A percentile compares a stretch with the other conserved stretches of the same genome.
Evolutionary conservation across 2,329 filamentous ascomycete genomes (phyloP).

Genomic region (Calonectria crousiana): DNA sequence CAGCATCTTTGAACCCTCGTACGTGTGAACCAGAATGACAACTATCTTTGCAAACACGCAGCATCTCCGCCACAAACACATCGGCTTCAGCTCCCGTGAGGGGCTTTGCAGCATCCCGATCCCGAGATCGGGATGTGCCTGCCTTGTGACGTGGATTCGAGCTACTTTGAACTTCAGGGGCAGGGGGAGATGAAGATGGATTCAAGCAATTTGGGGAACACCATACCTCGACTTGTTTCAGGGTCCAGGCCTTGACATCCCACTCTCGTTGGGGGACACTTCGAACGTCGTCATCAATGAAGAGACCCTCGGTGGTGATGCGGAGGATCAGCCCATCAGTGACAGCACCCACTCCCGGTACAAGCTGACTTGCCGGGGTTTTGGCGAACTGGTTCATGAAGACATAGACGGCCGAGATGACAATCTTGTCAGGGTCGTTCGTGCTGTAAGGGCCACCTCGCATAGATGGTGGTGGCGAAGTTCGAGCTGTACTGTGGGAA

Average conservation of each 20-base stretch:
- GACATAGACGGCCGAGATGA: constrained; percentile 91
- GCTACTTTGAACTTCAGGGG: constrained; percentile 52
- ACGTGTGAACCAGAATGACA: constrained; percentile 68
- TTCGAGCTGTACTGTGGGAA: constrained; percentile 85
- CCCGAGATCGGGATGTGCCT: constrained; percentile 59
- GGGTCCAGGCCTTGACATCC: constrained; percentile 98
- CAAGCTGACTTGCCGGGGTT: constrained; percentile 90
- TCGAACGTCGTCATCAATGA: constrained; percentile 96
- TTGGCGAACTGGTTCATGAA: constrained; percentile 92
- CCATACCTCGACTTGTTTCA: constrained; percentile 93
- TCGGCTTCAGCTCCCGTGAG: constrained; percentile 76
- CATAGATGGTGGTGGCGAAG: constrained; percentile 84
- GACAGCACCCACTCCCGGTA: constrained; percentile 85
- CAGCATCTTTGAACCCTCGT: constrained; percentile 58
- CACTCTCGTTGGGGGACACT: constrained; percentile 95
- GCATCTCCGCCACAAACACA: constrained; percentile 71
- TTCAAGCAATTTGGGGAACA: constrained; percentile 75
- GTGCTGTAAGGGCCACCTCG: constrained; percentile 85
- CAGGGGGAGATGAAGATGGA: constrained; percentile 57
- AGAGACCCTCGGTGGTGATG: constrained; percentile 93
- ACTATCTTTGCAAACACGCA: constrained; percentile 73
- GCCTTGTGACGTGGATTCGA: constrained; percentile 60
- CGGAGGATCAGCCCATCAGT: constrained; percentile 93
- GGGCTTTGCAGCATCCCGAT: constrained; percentile 62
- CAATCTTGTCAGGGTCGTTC: constrained; percentile 94